Conservation (phyloP, 2,329 filamentous ascomycete species). For the Zymoseptoria crescenta region DNA sequence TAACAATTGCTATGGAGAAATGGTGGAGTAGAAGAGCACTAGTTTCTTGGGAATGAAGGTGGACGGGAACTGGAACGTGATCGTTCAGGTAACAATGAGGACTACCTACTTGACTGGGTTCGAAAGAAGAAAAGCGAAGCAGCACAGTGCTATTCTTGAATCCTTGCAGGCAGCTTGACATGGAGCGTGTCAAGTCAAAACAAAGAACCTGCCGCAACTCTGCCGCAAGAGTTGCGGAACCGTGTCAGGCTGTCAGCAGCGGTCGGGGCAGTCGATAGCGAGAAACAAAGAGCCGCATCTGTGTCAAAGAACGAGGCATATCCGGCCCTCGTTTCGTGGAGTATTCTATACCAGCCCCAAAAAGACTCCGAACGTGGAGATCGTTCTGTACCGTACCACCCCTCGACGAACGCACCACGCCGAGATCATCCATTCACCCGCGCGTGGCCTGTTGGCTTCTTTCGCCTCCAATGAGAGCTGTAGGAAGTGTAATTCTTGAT, state of each 20-base stretch:
- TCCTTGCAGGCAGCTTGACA: neutral
- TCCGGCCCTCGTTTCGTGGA: neutral
- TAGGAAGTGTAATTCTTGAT: neutral
- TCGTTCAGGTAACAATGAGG: neutral
- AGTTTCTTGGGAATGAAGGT: too few species aligned
- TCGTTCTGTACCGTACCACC: neutral
- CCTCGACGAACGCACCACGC: neutral
- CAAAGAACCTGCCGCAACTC: neutral
- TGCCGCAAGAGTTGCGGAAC: neutral
- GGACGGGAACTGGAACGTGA: neutral
- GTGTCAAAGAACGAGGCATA: neutral
- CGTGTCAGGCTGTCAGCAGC: neutral
- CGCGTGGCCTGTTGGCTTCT: neutral
- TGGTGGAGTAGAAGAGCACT: neutral
- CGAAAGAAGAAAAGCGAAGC: neutral
- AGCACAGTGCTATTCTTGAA: neutral
- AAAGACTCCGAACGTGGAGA: neutral
- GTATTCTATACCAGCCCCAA: neutral
- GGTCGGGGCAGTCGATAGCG: neutral
- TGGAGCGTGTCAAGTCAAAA: neutral
- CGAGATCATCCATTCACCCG: neutral
- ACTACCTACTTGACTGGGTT: neutral
- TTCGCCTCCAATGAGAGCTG: neutral
- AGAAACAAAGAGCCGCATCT: neutral
- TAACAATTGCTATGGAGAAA: neutral